phyloP scores from a whole-genome alignment of 176 grass and related monocot genomes.

The Leersia perrieri region DNA sequence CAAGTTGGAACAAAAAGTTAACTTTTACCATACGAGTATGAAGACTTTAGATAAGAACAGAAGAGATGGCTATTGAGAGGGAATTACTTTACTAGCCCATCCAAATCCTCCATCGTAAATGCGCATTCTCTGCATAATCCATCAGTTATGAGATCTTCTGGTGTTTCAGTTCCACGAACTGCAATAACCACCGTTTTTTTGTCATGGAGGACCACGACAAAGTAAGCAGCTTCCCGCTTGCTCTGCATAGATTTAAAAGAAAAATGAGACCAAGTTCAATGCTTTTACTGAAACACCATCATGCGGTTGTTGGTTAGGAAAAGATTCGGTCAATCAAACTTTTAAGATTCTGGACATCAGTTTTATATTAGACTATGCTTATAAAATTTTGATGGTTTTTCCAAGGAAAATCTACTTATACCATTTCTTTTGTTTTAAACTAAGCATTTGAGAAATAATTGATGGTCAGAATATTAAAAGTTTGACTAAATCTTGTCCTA shows the following conservation, averaged over 20 bases:
- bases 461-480: no score
- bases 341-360: no score
- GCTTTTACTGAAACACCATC: not conserved
- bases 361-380: no score
- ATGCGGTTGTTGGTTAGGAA: no score
- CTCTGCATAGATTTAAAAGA: constrained; percentile 48
- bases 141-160: constrained; percentile 93
- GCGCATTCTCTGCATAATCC: constrained; percentile 89
- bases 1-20: not conserved
- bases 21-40: constrained; percentile 18
- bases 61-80: constrained; percentile 19
- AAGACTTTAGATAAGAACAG: not conserved
- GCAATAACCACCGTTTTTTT: constrained; percentile 74
- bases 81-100: constrained; percentile 71
- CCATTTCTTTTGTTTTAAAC: no score
- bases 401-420: no score
- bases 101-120: constrained; percentile 83
- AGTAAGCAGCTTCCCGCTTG: constrained; percentile 91
- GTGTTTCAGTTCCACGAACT: constrained; percentile 91
- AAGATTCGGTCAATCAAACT: no score
- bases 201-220: constrained; percentile 84
- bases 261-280: constrained; percentile 8
- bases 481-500: no score
- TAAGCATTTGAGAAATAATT: no score
- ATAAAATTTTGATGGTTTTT: no score